Conservation (phyloP, 371 early-diverging fungal genomes). For the Blyttiomyces sp. region DNA sequence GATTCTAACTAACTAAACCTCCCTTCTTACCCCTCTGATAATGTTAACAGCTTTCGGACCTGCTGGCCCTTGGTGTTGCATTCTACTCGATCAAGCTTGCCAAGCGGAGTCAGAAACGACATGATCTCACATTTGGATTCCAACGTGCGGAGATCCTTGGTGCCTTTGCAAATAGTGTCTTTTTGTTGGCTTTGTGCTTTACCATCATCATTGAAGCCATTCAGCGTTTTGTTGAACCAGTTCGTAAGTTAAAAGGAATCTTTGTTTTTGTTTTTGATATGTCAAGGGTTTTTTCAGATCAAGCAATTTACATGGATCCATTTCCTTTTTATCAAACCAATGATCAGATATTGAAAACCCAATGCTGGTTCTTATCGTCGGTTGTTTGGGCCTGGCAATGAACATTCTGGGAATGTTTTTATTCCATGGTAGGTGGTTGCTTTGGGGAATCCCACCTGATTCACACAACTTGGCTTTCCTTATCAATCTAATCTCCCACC, state of each 20-base stretch:
- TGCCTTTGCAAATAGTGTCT: constrained; percentile 86
- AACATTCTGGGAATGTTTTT: constrained; percentile 80
- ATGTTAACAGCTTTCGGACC: constrained; percentile 74
- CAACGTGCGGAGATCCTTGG: constrained; percentile 91
- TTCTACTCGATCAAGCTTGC: constrained; percentile 72
- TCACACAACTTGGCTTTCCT: too few species aligned
- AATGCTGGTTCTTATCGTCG: constrained; percentile 74
- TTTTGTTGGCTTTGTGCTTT: constrained; percentile 83
- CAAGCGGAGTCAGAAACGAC: constrained; percentile 44
- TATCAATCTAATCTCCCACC: too few species aligned
- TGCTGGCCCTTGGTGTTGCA: constrained; percentile 76
- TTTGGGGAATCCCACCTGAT: too few species aligned
- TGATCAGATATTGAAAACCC: constrained; percentile 64
- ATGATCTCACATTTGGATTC: constrained; percentile 82
- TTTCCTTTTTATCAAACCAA: neutral
- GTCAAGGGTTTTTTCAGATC: too few species aligned
- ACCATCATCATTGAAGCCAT: constrained; percentile 86
- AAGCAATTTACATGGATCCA: too few species aligned
- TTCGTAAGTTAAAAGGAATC: neutral
- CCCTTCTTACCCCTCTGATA: neutral
- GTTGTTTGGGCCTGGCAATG: constrained; percentile 74
- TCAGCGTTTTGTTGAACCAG: constrained; percentile 61
- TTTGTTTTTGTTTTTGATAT: neutral
- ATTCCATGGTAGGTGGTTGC: constrained; percentile 65
- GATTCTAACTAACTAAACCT: neutral